A percentile compares a stretch with the other conserved stretches of the same genome.
Conservation (phyloP, 202 grass and related monocot species). For the Thinopyrum obtusiflorum region DNA sequence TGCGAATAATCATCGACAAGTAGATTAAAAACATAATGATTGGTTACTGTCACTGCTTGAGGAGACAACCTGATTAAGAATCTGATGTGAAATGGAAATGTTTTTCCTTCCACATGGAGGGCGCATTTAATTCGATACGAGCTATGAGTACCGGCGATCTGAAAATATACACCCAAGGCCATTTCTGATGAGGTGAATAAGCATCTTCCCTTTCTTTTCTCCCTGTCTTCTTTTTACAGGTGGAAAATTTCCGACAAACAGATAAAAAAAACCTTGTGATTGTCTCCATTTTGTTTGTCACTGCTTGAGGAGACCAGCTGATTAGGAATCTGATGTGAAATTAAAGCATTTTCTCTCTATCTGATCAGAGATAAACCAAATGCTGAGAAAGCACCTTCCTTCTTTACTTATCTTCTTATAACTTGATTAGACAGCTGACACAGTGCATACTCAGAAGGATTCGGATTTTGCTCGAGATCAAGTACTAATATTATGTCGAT, state of each 20-base stretch:
- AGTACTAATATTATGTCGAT: background rate
- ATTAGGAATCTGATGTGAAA: slow-evolving; percentile 11
- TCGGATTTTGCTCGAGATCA: background rate
- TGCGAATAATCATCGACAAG: background rate
- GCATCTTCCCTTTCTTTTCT: background rate
- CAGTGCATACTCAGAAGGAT: slow-evolving; percentile 1
- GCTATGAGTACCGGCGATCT: background rate
- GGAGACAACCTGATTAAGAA: background rate
- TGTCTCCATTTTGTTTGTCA: background rate
- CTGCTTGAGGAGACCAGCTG: background rate
- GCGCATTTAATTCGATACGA: background rate
- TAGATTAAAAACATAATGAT: slow-evolving; percentile 8
- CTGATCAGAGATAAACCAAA: slow-evolving; percentile 17
- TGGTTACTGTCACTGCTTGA: background rate
- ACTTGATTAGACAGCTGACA: slow-evolving; percentile 38
- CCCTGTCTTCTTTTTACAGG: background rate
- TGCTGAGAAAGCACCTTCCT: slow-evolving; percentile 28
- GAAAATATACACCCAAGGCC: background rate
- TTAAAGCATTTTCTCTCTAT: background rate
- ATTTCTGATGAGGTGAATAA: background rate
- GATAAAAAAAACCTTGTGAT: background rate
- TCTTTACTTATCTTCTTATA: slow-evolving; percentile 2
- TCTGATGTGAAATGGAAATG: background rate
- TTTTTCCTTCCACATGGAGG: background rate
- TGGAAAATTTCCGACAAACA: slow-evolving; percentile 3